These are phyloP conservation scores for Evansstolkia leycettana DNA, from an alignment of 495 filamentous ascomycete genomes.

Conservation along the genomic window DNA sequence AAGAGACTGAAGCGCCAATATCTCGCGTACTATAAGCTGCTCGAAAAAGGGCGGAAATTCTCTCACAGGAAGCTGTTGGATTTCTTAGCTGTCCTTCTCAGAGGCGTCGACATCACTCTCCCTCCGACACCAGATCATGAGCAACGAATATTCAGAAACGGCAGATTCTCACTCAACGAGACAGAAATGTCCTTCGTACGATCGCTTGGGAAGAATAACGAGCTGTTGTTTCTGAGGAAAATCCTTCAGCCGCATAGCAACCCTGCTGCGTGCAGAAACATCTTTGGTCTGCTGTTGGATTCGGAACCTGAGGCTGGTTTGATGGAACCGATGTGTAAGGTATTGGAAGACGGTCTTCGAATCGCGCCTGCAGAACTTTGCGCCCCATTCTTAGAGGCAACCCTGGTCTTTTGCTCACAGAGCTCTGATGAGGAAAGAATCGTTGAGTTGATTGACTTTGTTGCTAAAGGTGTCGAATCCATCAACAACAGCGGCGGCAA, in stretches of 20 bases:
- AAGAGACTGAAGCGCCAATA: conserved; percentile 39
- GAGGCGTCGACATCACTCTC: conserved; percentile 27
- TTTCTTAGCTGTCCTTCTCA: conserved; percentile 26
- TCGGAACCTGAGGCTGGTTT: conserved; percentile 33
- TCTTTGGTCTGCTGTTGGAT: conserved; percentile 29
- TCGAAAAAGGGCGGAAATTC: conserved; percentile 43
- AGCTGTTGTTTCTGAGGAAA: conserved; percentile 29
- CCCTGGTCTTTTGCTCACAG: conserved; percentile 34
- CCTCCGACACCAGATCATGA: conserved; percentile 14
- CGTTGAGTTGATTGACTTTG: conserved; percentile 32
- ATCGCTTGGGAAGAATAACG: conserved; percentile 17
- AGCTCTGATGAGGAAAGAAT: conserved; percentile 26
- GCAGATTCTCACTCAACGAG: conserved; percentile 24
- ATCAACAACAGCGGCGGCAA: conserved; percentile 43
- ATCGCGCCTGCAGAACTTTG: conserved; percentile 44
- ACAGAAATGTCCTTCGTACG: conserved; percentile 25
- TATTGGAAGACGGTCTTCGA: conserved; percentile 39
- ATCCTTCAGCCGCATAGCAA: conserved; percentile 27
- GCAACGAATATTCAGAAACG: conserved; percentile 15
- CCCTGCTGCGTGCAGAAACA: conserved; percentile 18
- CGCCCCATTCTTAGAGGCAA: conserved; percentile 39
- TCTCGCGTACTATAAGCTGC: conserved; percentile 39
- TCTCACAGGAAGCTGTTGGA: conserved; percentile 31
- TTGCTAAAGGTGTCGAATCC: conserved; percentile 42
- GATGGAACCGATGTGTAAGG: conserved; percentile 29